These are phyloP conservation scores for Dentipellis sp. DNA, from an alignment of 768 basidiomycete genomes.

Conservation along the genomic window DNA sequence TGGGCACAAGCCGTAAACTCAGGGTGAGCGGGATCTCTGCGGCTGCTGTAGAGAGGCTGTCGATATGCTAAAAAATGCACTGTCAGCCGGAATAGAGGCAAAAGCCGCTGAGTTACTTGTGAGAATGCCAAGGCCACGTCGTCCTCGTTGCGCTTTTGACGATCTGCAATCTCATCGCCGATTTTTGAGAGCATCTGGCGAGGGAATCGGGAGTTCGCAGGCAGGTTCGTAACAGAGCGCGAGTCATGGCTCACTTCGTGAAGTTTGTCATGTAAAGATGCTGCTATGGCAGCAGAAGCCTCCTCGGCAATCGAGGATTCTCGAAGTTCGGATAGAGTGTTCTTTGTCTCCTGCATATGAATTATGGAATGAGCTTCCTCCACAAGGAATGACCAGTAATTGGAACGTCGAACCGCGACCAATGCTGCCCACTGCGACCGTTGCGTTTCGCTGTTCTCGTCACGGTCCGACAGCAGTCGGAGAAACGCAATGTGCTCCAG, in stretches of 20 bases:
- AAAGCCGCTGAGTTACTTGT: not conserved
- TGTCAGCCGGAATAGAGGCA: not conserved
- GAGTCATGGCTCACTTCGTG: not conserved
- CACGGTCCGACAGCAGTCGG: constrained; percentile 6
- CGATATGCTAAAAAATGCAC: not conserved
- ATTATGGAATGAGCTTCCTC: not conserved
- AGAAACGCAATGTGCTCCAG: constrained; percentile 12
- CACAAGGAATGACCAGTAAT: not conserved
- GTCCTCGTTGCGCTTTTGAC: not conserved
- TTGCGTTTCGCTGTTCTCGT: constrained; percentile 3
- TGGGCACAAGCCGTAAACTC: not conserved
- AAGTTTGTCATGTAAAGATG: not conserved
- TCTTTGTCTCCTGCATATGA: not conserved
- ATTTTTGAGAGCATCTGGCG: not conserved
- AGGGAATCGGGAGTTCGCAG: not conserved
- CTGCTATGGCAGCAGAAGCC: not conserved
- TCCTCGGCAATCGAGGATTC: not conserved
- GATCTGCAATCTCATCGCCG: not conserved
- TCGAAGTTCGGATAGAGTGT: not conserved
- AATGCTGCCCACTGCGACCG: constrained; percentile 4
- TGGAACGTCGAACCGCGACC: constrained; percentile 1
- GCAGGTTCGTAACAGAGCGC: not conserved
- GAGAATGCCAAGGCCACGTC: not conserved
- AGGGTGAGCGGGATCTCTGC: not conserved
- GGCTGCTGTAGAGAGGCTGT: not conserved